Base-by-base conservation (phyloP, 495 filamentous ascomycete genomes). In the Penicillium cosmopolitanum region DNA sequence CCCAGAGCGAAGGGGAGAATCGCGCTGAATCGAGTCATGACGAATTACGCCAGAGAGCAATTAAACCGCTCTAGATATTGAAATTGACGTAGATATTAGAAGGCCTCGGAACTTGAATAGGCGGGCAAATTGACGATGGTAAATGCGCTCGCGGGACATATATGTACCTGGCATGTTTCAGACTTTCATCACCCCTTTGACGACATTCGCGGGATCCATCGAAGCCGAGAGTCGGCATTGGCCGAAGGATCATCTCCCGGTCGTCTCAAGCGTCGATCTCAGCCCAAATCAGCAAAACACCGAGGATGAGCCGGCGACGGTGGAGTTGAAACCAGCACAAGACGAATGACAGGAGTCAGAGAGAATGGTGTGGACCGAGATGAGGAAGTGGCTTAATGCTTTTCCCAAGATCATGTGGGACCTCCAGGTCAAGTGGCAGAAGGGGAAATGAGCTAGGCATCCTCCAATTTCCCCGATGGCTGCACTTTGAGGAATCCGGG, bases 1-100 rank as follows among this genome's bases (percentile, higher is more conserved):
- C 68, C 65, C 47, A 73, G 34, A 10, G 60, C 63, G 8, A 77
- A 51, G 2, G 67, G 21, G 18, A 64, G 55, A 8, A 73, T 36
- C 15, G 53, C 44, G 48, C 55, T 57, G 16, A 61, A n/a, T 16
- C 56, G 58, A 65, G 56, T 57, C 67, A 69, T 69, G n/a, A 16
- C 23, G 16, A 46, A 18, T 28, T n/a, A 10, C 36, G 36, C 36
- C 36, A 13, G 12, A 40, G 16, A 44, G 42, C 42, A 44, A 44
- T 12, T 16, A 4, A 44, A 19, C 4, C 15, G 4, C 36, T n/a
- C 36, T 38, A 9, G 11, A 13, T 38, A 38, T 12, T 38, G 12
- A 38, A 1, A 7, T 31, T 31, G 28, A 6, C 28, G 28, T 31
- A 9, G 42, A 13, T 40, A 16, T n/a, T 13, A 28, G 15, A 7